Conservation (phyloP, 352 stramenopile species). For the Phytopythium litorale region DNA sequence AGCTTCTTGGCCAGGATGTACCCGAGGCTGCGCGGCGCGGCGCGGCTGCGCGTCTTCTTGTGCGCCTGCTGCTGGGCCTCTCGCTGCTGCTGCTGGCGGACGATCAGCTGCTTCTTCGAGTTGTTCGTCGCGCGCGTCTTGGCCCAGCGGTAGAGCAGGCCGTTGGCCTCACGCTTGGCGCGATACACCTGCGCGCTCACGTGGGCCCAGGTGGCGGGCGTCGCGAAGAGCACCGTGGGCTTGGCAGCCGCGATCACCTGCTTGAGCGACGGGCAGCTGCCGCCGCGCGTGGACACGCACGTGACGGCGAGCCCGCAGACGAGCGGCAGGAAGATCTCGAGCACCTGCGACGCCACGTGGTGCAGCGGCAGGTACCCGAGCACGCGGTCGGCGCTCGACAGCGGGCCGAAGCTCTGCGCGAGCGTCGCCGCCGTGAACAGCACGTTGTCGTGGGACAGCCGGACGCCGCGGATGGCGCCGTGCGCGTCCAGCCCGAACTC, state of each 20-base stretch:
- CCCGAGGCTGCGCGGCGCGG: constrained; percentile 53
- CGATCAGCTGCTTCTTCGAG: constrained; percentile 71
- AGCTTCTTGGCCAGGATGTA: constrained; percentile 80
- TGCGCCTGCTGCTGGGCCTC: constrained; percentile 2
- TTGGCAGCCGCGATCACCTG: constrained; percentile 48
- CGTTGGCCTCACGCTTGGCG: constrained; percentile 70
- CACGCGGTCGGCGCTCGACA: constrained; percentile 42
- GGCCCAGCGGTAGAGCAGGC: constrained; percentile 69
- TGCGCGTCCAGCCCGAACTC: constrained; percentile 60
- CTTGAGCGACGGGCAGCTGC: constrained; percentile 41
- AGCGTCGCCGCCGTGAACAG: constrained; percentile 74
- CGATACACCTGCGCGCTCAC: constrained; percentile 70
- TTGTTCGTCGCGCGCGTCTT: constrained; percentile 77
- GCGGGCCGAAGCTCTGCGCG: constrained; percentile 49
- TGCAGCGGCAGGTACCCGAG: constrained; percentile 70
- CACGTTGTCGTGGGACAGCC: constrained; percentile 81
- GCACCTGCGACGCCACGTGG: constrained; percentile 59
- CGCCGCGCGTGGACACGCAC: constrained; percentile 27
- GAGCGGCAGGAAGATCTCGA: constrained; percentile 74
- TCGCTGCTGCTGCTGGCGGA: constrained; percentile 2
- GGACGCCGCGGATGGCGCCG: constrained; percentile 41
- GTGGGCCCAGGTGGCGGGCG: constrained; percentile 62
- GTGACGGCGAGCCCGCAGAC: constrained; percentile 56
- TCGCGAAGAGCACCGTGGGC: constrained; percentile 77
- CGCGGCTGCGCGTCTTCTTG: constrained; percentile 12